Evolutionary conservation across 768 basidiomycete species (phyloP).

Genomic region (Lyophyllum atratum): DNA sequence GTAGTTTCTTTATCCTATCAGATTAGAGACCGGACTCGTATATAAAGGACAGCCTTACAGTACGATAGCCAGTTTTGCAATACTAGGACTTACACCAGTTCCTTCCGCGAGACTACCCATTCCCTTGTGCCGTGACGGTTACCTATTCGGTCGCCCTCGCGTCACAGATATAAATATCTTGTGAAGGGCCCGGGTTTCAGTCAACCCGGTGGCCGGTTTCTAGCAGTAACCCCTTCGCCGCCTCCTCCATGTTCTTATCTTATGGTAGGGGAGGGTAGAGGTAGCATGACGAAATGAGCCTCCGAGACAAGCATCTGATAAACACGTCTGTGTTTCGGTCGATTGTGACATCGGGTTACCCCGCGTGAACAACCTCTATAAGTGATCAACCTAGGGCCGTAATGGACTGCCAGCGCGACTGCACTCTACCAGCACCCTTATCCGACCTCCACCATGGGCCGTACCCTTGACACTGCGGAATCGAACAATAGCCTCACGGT

Average conservation of each 20-base stretch:
- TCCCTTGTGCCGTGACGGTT: no score
- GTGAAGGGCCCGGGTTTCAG: no score
- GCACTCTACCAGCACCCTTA: neutral
- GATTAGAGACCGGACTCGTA: neutral
- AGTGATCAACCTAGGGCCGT: conserved; percentile 2
- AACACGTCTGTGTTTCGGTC: neutral
- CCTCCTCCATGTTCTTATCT: neutral
- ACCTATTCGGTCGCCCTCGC: no score
- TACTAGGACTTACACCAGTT: neutral
- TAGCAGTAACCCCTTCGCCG: no score
- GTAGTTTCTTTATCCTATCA: neutral
- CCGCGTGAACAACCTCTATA: conserved; percentile 2
- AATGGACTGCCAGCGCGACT: neutral
- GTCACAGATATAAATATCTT: no score
- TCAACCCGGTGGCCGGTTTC: no score
- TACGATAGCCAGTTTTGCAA: neutral
- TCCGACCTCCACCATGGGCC: conserved; percentile 14
- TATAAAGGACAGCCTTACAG: neutral
- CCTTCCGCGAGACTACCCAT: neutral
- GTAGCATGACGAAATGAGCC: neutral
- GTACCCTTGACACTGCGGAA: conserved; percentile 8
- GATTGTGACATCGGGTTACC: neutral
- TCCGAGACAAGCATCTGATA: conserved; percentile 13
- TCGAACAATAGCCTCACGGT: conserved; percentile 56
- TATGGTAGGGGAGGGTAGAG: neutral